A percentile compares a stretch with the other conserved stretches of the same genome.
Conservation (phyloP, 768 basidiomycete genomes). For the Butyriboletus loyo region DNA sequence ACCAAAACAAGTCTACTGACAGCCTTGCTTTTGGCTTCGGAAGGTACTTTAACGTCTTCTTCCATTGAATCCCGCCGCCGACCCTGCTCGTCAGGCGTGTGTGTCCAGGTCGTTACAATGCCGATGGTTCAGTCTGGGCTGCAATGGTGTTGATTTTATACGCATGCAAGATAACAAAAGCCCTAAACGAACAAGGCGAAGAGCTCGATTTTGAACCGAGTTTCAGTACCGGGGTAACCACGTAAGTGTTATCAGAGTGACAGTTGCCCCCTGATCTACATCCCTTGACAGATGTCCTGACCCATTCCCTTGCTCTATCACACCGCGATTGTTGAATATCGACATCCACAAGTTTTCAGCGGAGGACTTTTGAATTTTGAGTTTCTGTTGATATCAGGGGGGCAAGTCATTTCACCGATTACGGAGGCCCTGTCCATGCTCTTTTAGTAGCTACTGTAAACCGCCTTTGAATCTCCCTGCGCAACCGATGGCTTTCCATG, state of each 20-base stretch:
- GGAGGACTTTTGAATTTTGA: background rate
- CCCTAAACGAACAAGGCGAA: slow-evolving; percentile 23
- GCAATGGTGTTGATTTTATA: slow-evolving; percentile 27
- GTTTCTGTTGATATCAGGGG: background rate
- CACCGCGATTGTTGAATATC: background rate
- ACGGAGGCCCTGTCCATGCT: background rate
- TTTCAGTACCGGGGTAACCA: slow-evolving; percentile 14
- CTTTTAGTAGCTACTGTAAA: background rate
- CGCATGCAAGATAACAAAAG: slow-evolving; percentile 24
- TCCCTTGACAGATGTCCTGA: slow-evolving; percentile 5
- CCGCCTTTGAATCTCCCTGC: background rate
- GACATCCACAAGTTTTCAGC: slow-evolving; percentile 1
- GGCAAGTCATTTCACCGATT: background rate
- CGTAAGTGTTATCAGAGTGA: background rate
- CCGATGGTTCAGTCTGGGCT: slow-evolving; percentile 31
- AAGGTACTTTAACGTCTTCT: slow-evolving; percentile 7
- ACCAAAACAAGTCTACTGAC: background rate
- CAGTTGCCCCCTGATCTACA: background rate
- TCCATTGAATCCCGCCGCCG: background rate
- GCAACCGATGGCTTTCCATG: background rate
- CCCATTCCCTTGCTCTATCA: slow-evolving; percentile 14
- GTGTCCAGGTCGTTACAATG: slow-evolving; percentile 33
- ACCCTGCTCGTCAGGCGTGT: slow-evolving; percentile 15
- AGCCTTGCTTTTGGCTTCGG: slow-evolving; percentile 23
- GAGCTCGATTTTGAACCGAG: slow-evolving; percentile 18